Evolutionary conservation across 2,329 filamentous ascomycete genomes (phyloP).

Genomic region (Sphaerulina musiva): DNA sequence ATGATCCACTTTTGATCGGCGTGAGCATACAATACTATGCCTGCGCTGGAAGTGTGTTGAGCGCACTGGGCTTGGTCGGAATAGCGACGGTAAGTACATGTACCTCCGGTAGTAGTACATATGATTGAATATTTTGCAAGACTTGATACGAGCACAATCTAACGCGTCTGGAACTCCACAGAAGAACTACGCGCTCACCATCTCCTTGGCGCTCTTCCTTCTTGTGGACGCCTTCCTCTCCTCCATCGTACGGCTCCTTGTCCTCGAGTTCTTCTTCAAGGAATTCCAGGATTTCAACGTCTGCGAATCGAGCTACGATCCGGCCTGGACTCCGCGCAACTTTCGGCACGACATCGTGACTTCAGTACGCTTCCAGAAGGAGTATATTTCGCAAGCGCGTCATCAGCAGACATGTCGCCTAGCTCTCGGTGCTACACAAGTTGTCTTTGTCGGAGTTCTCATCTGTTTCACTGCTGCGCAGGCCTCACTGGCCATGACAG

Average conservation of each 20-base stretch:
- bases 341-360: slow-evolving; percentile 22
- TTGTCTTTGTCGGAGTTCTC: slow-evolving; percentile 15
- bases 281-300: slow-evolving; percentile 23
- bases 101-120: not conserved
- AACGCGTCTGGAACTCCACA: slow-evolving; percentile 1
- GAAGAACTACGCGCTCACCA: slow-evolving; percentile 20
- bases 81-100: slow-evolving; percentile 18
- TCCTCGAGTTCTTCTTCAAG: slow-evolving; percentile 24
- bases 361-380: slow-evolving; percentile 21
- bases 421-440: slow-evolving; percentile 20
- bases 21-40: slow-evolving; percentile 24
- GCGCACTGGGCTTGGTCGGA: slow-evolving; percentile 23
- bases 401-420: slow-evolving; percentile 19
- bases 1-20: slow-evolving; percentile 27
- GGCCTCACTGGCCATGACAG: slow-evolving; percentile 19
- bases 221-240: slow-evolving; percentile 26
- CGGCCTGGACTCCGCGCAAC: slow-evolving; percentile 19
- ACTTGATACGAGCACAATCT: not conserved
- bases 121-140: not conserved
- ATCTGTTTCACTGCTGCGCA: slow-evolving; percentile 18
- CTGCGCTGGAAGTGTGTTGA: slow-evolving; percentile 25
- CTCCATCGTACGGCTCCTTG: slow-evolving; percentile 20
- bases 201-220: slow-evolving; percentile 25
- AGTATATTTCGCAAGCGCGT: slow-evolving; percentile 15
- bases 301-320: slow-evolving; percentile 20